These are phyloP conservation scores for Tylopilus subfusipes DNA, from an alignment of 768 basidiomycete genomes.

Conservation along the genomic window DNA sequence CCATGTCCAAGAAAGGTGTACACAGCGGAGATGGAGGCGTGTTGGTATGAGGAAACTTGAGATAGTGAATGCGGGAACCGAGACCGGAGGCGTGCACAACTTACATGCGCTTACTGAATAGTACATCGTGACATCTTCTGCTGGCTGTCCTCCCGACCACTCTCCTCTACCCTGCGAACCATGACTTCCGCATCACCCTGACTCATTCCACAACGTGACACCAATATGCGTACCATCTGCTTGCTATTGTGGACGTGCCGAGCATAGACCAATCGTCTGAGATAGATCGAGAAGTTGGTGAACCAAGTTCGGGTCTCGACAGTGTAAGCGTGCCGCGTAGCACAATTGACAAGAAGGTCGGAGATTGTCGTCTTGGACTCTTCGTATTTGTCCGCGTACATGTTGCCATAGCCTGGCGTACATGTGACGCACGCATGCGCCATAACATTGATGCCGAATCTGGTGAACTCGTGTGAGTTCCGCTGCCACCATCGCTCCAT, in stretches of 20 bases:
- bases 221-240: slow-evolving; percentile 26
- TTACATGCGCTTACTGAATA: slow-evolving; percentile 19
- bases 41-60: neutral
- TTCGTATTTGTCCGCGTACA: slow-evolving; percentile 35
- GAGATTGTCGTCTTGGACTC: slow-evolving; percentile 31
- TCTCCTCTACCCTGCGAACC: slow-evolving; percentile 17
- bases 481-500: slow-evolving; percentile 36
- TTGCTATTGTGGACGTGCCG: slow-evolving; percentile 20
- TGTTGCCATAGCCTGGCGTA: slow-evolving; percentile 30
- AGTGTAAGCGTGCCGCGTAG: slow-evolving; percentile 15
- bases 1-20: neutral
- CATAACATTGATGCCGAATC: slow-evolving; percentile 18
- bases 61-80: slow-evolving; percentile 1
- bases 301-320: slow-evolving; percentile 25
- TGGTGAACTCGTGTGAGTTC: slow-evolving; percentile 25
- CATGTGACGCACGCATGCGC: slow-evolving; percentile 33
- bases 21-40: neutral
- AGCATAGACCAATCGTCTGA: slow-evolving; percentile 21
- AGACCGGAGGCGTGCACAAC: neutral
- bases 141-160: neutral
- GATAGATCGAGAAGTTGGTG: slow-evolving; percentile 22
- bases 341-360: slow-evolving; percentile 23
- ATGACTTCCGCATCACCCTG: slow-evolving; percentile 18
- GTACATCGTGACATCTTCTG: slow-evolving; percentile 10
- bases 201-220: slow-evolving; percentile 25